A percentile compares a stretch with the other conserved stretches of the same genome.
Conservation (phyloP, 2,329 filamentous ascomycete species). For the Diaporthe longicolla region DNA sequence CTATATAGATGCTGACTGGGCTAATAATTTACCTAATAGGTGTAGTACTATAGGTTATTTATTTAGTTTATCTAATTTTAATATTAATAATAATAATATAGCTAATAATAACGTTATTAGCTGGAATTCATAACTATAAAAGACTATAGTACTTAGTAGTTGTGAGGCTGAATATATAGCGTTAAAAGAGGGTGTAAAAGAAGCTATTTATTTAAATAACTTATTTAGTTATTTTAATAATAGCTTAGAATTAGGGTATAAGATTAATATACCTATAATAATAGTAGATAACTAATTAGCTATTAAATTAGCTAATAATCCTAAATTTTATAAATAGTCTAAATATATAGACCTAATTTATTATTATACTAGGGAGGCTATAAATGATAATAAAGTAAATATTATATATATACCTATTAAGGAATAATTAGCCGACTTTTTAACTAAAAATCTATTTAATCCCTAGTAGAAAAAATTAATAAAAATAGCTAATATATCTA, state of each 20-base stretch:
- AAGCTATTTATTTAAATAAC: neutral
- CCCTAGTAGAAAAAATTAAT: neutral
- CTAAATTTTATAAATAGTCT: slow-evolving; percentile 2
- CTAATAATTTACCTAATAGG: too few relatives aligned
- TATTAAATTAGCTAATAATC: neutral
- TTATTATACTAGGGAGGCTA: neutral
- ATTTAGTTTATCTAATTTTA: too few relatives aligned
- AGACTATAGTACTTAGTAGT: neutral
- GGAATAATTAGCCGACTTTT: neutral
- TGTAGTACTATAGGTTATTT: too few relatives aligned
- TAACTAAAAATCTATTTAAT: slow-evolving; percentile 11
- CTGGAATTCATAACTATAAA: neutral
- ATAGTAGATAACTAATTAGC: too few relatives aligned
- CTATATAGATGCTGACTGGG: too few relatives aligned
- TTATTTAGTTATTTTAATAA: neutral
- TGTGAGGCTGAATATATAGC: neutral
- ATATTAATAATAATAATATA: neutral
- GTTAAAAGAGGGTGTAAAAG: neutral
- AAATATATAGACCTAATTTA: neutral
- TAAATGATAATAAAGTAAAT: neutral
- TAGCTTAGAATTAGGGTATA: neutral
- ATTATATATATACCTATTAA: neutral
- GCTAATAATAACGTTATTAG: neutral
- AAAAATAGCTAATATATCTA: neutral
- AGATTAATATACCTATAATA: neutral